These are phyloP conservation scores for Neophaeococcomyces mojaviensis DNA, from an alignment of 2,329 filamentous ascomycete genomes.

Conservation along the genomic window DNA sequence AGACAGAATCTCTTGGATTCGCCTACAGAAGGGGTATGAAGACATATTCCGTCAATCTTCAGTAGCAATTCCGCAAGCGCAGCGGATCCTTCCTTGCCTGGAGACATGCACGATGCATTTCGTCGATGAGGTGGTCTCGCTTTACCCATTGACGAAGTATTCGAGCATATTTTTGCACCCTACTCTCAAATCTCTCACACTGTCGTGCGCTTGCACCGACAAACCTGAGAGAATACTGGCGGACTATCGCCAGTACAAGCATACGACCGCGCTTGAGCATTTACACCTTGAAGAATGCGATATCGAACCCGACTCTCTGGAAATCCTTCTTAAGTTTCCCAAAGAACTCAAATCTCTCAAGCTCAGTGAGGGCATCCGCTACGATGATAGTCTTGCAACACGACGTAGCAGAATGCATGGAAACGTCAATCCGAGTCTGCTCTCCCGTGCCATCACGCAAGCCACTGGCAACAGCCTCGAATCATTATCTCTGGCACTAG, in stretches of 20 bases:
- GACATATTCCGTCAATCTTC: constrained; percentile 20
- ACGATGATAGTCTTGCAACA: constrained; percentile 17
- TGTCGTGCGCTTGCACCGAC: constrained; percentile 24
- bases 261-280: constrained; percentile 19
- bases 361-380: constrained; percentile 22
- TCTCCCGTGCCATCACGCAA: constrained; percentile 17
- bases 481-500: constrained; percentile 18
- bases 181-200: constrained; percentile 19
- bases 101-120: constrained; percentile 21
- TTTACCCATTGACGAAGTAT: constrained; percentile 23
- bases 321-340: constrained; percentile 19
- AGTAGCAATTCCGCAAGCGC: constrained; percentile 14
- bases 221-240: constrained; percentile 13
- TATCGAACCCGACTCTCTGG: constrained; percentile 17
- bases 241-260: constrained; percentile 12
- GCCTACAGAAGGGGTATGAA: constrained; percentile 21
- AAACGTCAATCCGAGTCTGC: constrained; percentile 17
- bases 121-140: constrained; percentile 19
- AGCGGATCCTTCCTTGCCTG: constrained; percentile 17
- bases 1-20: constrained; percentile 20
- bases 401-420: constrained; percentile 21
- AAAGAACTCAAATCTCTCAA: constrained; percentile 20
- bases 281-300: constrained; percentile 24
- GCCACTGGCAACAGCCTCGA: constrained; percentile 17
- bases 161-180: constrained; percentile 23